phyloP scores from a whole-genome alignment of 352 stramenopile genomes.

The Pythium brassicae region DNA sequence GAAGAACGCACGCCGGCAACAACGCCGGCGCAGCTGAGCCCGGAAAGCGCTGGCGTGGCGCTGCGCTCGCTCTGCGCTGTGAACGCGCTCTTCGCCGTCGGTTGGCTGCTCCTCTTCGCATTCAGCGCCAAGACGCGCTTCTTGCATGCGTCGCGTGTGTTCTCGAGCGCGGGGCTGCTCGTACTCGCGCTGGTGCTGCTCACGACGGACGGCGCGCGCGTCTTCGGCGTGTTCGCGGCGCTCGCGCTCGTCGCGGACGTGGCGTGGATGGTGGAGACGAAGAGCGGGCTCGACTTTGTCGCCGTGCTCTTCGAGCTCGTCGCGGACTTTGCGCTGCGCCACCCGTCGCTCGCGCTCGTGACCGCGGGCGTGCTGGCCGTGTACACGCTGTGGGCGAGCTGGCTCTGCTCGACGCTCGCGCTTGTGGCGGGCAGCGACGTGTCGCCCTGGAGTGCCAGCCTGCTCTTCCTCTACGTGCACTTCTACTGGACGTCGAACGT shows the following conservation, averaged over 20 bases:
- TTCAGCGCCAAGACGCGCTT: conserved; percentile 75
- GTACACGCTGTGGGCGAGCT: conserved; percentile 77
- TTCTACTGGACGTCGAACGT: conserved; percentile 89
- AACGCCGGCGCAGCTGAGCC: conserved; percentile 26
- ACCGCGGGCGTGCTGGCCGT: conserved; percentile 42
- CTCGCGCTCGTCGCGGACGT: conserved; percentile 48
- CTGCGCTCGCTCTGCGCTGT: conserved; percentile 64
- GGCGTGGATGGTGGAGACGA: conserved; percentile 63
- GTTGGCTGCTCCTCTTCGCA: conserved; percentile 70
- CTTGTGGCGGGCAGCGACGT: conserved; percentile 45
- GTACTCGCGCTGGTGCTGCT: conserved; percentile 49
- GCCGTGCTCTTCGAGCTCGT: conserved; percentile 83
- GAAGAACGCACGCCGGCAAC: conserved; percentile 22
- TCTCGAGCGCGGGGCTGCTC: conserved; percentile 54
- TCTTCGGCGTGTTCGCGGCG: conserved; percentile 40
- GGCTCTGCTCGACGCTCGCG: conserved; percentile 75
- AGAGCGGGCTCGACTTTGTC: conserved; percentile 74
- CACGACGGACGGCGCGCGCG: conserved; percentile 39
- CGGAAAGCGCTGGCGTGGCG: conserved; percentile 20
- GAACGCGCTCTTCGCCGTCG: conserved; percentile 65
- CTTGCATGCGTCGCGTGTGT: conserved; percentile 59
- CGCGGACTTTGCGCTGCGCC: conserved; percentile 50
- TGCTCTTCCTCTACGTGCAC: conserved; percentile 77
- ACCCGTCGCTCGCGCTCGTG: conserved; percentile 53
- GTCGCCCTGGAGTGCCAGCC: conserved; percentile 62